These are phyloP conservation scores for Bacidia gigantensis DNA, from an alignment of 495 filamentous ascomycete species.

Conservation along the genomic window DNA sequence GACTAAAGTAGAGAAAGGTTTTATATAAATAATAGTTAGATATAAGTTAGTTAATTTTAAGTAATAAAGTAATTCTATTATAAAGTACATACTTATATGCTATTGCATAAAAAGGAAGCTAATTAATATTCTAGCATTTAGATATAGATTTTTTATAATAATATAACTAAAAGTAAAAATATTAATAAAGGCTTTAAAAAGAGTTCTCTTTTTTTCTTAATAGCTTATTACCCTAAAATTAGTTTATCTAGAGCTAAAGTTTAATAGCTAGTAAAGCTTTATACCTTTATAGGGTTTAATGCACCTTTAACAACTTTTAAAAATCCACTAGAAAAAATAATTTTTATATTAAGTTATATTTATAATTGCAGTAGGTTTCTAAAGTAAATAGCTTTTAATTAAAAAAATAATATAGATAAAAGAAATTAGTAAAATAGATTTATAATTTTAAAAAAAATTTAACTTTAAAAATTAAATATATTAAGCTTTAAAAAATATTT, in stretches of 20 bases:
- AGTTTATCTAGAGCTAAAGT: slow-evolving; percentile 22
- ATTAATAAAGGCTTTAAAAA: slow-evolving; percentile 45
- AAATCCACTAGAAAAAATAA: slow-evolving; percentile 55
- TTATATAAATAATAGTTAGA: slow-evolving; percentile 55
- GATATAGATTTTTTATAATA: slow-evolving; percentile 51
- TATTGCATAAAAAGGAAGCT: slow-evolving; percentile 52
- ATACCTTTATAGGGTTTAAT: slow-evolving; percentile 51
- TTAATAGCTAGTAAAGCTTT: slow-evolving; percentile 38
- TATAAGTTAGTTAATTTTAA: slow-evolving; percentile 57
- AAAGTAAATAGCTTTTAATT: slow-evolving; percentile 62
- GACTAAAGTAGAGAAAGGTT: slow-evolving; percentile 62
- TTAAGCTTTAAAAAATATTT: slow-evolving; percentile 37
- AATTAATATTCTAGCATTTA: slow-evolving; percentile 57
- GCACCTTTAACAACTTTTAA: slow-evolving; percentile 52
- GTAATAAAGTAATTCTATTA: slow-evolving; percentile 52
- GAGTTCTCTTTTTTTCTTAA: slow-evolving; percentile 62
- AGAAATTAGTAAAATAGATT: slow-evolving; percentile 61
- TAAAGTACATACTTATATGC: slow-evolving; percentile 43
- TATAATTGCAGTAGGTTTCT: slow-evolving; percentile 59
- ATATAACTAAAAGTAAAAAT: slow-evolving; percentile 52
- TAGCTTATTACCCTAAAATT: slow-evolving; percentile 32
- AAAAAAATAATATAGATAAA: slow-evolving; percentile 62
- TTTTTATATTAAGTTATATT: slow-evolving; percentile 53
- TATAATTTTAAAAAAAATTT: slow-evolving; percentile 62
- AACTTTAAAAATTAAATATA: slow-evolving; percentile 51